Evolutionary conservation across 2,329 filamentous ascomycete genomes (phyloP).

Genomic region (Huntiella moniliformis): DNA sequence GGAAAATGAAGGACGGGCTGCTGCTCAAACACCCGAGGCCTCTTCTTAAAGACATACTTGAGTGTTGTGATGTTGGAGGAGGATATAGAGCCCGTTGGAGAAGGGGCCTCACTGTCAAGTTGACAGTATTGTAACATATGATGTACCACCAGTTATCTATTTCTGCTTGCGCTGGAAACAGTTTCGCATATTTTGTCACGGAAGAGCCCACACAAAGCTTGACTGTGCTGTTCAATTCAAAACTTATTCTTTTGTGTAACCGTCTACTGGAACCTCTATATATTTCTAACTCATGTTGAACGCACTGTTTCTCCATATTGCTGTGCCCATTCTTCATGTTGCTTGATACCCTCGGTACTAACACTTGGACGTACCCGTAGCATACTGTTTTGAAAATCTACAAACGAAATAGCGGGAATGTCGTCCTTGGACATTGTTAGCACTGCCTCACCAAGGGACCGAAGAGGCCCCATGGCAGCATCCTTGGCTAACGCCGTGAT

Average conservation of each 20-base stretch:
- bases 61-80: not conserved
- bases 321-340: conserved; percentile 85
- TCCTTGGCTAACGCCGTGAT: conserved; percentile 95
- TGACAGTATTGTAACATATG: conserved; percentile 8
- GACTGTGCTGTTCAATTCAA: not conserved
- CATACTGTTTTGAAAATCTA: conserved; percentile 72
- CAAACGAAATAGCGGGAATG: conserved; percentile 66
- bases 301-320: conserved; percentile 87
- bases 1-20: not conserved
- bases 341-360: conserved; percentile 61
- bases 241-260: not conserved
- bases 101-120: not conserved
- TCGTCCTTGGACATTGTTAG: conserved; percentile 87
- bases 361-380: conserved; percentile 78
- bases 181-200: not conserved
- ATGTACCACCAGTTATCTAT: conserved; percentile 9
- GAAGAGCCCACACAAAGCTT: not conserved
- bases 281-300: conserved; percentile 20
- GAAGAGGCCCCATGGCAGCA: conserved; percentile 87
- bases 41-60: not conserved
- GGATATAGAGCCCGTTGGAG: not conserved
- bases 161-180: not conserved
- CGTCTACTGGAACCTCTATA: no score
- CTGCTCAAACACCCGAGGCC: not conserved
- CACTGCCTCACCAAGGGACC: conserved; percentile 75